Conservation (phyloP, 352 stramenopile genomes). For the Pythium grandisporangium region DNA sequence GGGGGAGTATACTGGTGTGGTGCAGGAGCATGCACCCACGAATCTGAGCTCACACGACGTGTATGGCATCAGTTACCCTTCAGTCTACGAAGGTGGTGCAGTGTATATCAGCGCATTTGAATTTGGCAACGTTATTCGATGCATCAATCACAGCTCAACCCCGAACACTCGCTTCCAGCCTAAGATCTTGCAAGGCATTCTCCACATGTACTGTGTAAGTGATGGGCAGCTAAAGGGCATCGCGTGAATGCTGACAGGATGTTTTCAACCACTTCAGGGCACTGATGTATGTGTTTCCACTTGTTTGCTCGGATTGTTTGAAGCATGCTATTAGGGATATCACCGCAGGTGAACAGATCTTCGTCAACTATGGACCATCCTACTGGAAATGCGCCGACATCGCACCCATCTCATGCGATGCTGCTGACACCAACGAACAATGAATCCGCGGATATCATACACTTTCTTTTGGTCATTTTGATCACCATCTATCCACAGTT, state of each 20-base stretch:
- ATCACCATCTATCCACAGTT: no score
- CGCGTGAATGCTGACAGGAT: no score
- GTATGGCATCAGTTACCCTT: constrained; percentile 68
- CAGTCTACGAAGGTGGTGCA: constrained; percentile 49
- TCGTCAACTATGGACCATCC: constrained; percentile 58
- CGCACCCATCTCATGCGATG: constrained; percentile 25
- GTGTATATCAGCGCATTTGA: constrained; percentile 60
- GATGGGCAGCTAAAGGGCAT: neutral
- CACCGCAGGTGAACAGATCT: constrained; percentile 45
- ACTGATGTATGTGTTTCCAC: no score
- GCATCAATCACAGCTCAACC: constrained; percentile 62
- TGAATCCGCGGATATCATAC: no score
- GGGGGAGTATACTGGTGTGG: constrained; percentile 59
- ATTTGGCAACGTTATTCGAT: constrained; percentile 70
- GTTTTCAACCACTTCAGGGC: no score
- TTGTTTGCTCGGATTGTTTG: no score
- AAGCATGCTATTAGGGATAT: no score
- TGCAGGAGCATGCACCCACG: constrained; percentile 12
- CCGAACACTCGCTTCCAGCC: constrained; percentile 57
- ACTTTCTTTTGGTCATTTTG: no score
- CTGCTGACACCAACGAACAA: no score
- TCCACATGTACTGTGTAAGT: constrained; percentile 74
- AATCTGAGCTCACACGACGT: constrained; percentile 26
- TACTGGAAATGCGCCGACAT: constrained; percentile 67
- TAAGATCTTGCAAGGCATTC: constrained; percentile 52